These are phyloP conservation scores for Microascus cirrosus DNA, from an alignment of 2,329 filamentous ascomycete genomes.

Conservation along the genomic window DNA sequence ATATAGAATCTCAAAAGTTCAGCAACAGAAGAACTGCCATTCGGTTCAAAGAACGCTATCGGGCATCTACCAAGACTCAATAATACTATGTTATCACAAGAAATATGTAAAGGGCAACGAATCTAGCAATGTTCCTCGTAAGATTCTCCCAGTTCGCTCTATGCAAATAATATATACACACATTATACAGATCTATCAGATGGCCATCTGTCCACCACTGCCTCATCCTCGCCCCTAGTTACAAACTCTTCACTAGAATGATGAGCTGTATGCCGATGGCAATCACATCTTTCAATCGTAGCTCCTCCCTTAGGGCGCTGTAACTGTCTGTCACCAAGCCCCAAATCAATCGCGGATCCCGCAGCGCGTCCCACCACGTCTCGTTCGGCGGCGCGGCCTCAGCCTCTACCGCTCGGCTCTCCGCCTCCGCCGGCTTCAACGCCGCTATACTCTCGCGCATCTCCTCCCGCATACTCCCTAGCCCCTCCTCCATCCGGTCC, in stretches of 20 bases:
- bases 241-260: constrained; percentile 24
- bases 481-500: constrained; percentile 27
- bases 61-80: no score
- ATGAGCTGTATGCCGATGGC: constrained; percentile 56
- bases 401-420: not conserved
- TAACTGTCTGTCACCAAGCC: constrained; percentile 44
- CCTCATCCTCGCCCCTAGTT: not conserved
- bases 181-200: not conserved
- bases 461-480: constrained; percentile 17
- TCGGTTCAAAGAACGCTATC: no score
- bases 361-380: constrained; percentile 30
- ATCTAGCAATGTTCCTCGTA: not conserved
- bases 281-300: constrained; percentile 60
- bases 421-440: constrained; percentile 16
- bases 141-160: constrained; percentile 4
- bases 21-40: no score
- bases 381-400: not conserved
- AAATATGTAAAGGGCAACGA: not conserved
- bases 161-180: constrained; percentile 1
- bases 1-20: no score
- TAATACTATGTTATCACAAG: no score
- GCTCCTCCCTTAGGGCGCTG: constrained; percentile 51
- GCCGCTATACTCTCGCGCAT: constrained; percentile 15
- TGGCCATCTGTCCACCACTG: not conserved
- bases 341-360: constrained; percentile 33